Conservation (phyloP, 2,329 filamentous ascomycete species). For the Corynespora cassiicola region DNA sequence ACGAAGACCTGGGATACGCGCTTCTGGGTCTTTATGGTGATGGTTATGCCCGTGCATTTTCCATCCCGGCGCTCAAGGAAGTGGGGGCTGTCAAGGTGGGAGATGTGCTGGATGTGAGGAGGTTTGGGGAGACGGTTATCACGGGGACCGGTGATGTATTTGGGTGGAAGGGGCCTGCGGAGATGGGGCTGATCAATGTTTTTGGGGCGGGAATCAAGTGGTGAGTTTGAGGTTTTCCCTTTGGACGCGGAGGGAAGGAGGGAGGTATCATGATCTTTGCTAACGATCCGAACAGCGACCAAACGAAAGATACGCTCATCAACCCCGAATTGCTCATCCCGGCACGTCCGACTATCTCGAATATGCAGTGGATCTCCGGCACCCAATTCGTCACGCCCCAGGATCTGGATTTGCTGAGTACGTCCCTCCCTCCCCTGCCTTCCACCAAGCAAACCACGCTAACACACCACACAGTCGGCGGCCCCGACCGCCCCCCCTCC, state of each 20-base stretch:
- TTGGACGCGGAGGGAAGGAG: no score
- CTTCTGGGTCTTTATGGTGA: conserved; percentile 87
- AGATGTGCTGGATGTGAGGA: conserved; percentile 73
- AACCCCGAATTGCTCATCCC: conserved; percentile 79
- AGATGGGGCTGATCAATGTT: conserved; percentile 80
- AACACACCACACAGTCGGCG: conserved; percentile 66
- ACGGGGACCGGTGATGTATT: conserved; percentile 82
- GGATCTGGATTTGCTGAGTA: conserved; percentile 84
- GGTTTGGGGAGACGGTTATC: conserved; percentile 73
- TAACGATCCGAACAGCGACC: conserved; percentile 45
- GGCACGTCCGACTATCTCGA: conserved; percentile 88
- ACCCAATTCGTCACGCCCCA: conserved; percentile 88
- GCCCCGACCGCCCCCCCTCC: conserved; percentile 83
- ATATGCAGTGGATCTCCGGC: conserved; percentile 94
- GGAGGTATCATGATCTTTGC: conserved; percentile 2
- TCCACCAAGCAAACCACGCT: not conserved
- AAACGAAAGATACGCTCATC: conserved; percentile 73
- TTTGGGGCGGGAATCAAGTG: conserved; percentile 78
- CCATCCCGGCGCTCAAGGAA: conserved; percentile 87
- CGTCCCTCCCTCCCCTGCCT: conserved; percentile 17
- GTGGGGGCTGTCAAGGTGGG: conserved; percentile 71
- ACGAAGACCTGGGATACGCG: conserved; percentile 76
- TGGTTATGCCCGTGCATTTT: conserved; percentile 78
- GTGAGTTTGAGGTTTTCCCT: no score
- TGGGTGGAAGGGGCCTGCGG: conserved; percentile 87